Evolutionary conservation across 768 basidiomycete species (phyloP).

Genomic region (Psilocybe cubensis): DNA sequence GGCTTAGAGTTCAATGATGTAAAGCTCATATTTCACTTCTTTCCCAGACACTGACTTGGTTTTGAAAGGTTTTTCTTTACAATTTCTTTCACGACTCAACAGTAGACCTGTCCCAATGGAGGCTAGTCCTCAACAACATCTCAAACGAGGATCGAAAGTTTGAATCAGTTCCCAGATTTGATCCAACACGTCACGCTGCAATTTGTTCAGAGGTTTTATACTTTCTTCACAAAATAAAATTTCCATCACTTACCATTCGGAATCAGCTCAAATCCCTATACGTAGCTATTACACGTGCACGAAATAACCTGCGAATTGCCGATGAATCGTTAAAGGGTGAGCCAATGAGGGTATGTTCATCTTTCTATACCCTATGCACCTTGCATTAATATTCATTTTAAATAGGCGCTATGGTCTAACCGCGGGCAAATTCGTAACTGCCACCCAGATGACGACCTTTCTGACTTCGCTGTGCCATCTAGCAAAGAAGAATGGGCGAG

Average conservation of each 20-base stretch:
- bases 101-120: constrained; percentile 57
- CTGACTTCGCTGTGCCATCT: constrained; percentile 58
- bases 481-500: constrained; percentile 42
- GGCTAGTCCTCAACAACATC: constrained; percentile 52
- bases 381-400: not conserved
- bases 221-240: not conserved
- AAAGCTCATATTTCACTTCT: too few relatives aligned
- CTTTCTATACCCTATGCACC: not conserved
- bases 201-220: constrained; percentile 61
- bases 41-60: constrained; percentile 1
- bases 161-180: constrained; percentile 42
- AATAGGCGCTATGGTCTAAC: constrained; percentile 55
- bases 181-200: constrained; percentile 52
- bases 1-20: constrained; percentile 73
- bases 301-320: constrained; percentile 70
- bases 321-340: constrained; percentile 60
- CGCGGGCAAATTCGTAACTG: constrained; percentile 50
- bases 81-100: constrained; percentile 76
- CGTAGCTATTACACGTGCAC: constrained; percentile 71
- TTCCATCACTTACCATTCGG: not conserved
- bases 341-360: constrained; percentile 54
- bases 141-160: constrained; percentile 13
- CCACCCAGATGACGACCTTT: constrained; percentile 50
- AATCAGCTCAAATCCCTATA: constrained; percentile 67
- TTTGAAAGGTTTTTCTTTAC: constrained; percentile 64